Evolutionary conservation across 1,284 basidiomycete genomes (phyloP), one percentile per base, ranked within the genome.

Genomic region (Trichosporon sp.): DNA sequence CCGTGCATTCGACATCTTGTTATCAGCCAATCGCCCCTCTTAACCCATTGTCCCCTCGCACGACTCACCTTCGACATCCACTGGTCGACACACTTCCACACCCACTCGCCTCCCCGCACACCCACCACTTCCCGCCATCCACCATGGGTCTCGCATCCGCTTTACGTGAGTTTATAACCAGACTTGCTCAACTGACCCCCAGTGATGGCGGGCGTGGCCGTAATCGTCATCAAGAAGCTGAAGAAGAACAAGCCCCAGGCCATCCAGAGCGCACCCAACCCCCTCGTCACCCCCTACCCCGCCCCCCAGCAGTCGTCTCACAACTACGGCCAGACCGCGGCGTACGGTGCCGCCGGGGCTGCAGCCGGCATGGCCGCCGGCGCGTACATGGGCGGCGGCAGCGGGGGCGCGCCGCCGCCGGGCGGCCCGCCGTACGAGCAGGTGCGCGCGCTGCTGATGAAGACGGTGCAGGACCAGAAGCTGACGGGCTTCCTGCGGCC

Each of bases 401-500:
- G 64, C 44, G 8, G 29, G 8, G 53, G 38, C 29, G 29, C 56
- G 29, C 56, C 56, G 31, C 56, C 56, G 7, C 56, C 56, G 4
- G 66, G 66, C 9, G 65, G 65, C 2, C 66, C 66, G 23, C 25
- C 44, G 8, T 32, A 51, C 12, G 66, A 64, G 18, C 62, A 67
- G 23, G 47, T 67, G 8, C 66, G 66, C 23, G 68, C 67, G 15
- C 53, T 76, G 21, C 70, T 83, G 12, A 73, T 77, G 68, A 78
- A 81, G 60, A 82, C 81, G 74, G 83, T 84, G 27, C 75, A 27
- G 23, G 65, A 84, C 77, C 84, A 86, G 82, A 77, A 77, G 47
- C 74, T 85, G 62, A 74, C 77, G 62, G 80, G 82, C 1, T 86
- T 86, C 78, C 85, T 84, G 77, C 84, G 81, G 70, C 62, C 62